These are phyloP conservation scores for Stereocaulon alpinum DNA, from an alignment of 495 filamentous ascomycete genomes.

Conservation along the genomic window DNA sequence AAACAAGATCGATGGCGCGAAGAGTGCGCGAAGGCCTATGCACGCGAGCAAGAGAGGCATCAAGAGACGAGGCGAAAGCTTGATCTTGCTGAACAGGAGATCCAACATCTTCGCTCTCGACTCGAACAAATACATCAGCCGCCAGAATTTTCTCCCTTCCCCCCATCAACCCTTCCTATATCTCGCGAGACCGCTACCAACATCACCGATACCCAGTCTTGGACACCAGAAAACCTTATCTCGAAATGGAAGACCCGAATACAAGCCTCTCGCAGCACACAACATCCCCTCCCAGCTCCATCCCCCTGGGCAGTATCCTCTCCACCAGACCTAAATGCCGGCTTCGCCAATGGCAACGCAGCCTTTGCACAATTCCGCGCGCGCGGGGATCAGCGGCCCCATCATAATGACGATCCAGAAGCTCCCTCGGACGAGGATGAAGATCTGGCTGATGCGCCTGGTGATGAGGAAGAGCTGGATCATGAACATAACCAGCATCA, in stretches of 20 bases:
- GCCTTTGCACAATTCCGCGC: slow-evolving; percentile 10
- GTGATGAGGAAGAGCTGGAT: slow-evolving; percentile 10
- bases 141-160: slow-evolving; percentile 56
- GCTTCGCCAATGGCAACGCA: slow-evolving; percentile 10
- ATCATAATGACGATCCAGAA: slow-evolving; percentile 10
- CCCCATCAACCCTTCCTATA: slow-evolving; percentile 53
- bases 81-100: slow-evolving; percentile 56
- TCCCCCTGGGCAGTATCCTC: slow-evolving; percentile 1
- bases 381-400: slow-evolving; percentile 1
- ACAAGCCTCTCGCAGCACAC: slow-evolving; percentile 21
- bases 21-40: slow-evolving; percentile 65
- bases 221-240: slow-evolving; percentile 48
- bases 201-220: slow-evolving; percentile 28
- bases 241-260: slow-evolving; percentile 49
- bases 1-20: slow-evolving; percentile 61
- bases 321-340: neutral
- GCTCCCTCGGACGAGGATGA: slow-evolving; percentile 17
- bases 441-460: slow-evolving; percentile 14
- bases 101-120: slow-evolving; percentile 58
- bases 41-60: slow-evolving; percentile 55
- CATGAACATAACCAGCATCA: slow-evolving; percentile 4
- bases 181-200: slow-evolving; percentile 33
- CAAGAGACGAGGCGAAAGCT: slow-evolving; percentile 50
- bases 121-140: slow-evolving; percentile 59
- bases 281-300: slow-evolving; percentile 13